Evolutionary conservation across 2,329 filamentous ascomycete species (phyloP).

Genomic region (Alternaria sp.): DNA sequence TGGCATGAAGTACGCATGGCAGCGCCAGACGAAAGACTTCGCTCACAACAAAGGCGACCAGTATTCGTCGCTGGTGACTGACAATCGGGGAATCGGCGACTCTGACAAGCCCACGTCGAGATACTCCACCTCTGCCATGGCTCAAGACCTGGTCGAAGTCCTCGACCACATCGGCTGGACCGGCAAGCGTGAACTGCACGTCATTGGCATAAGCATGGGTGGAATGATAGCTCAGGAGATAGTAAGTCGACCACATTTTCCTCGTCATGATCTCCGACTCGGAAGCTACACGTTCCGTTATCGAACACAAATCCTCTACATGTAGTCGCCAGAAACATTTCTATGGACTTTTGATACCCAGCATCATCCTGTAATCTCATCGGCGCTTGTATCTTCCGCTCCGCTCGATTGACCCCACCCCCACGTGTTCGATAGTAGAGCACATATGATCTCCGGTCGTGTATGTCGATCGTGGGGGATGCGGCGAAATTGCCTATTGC

Average conservation of each 20-base stretch:
- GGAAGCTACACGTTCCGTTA: conserved; percentile 38
- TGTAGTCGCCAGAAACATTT: conserved; percentile 18
- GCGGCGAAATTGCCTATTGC: background rate
- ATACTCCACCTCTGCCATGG: conserved; percentile 87
- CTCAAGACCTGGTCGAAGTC: conserved; percentile 75
- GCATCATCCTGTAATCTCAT: conserved; percentile 34
- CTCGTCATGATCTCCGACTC: conserved; percentile 6
- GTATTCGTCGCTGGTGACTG: conserved; percentile 78
- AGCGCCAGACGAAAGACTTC: conserved; percentile 83
- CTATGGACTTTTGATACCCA: conserved; percentile 20
- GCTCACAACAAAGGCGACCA: conserved; percentile 71
- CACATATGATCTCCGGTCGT: background rate
- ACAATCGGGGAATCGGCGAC: conserved; percentile 84
- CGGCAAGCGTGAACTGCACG: conserved; percentile 64
- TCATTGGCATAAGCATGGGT: conserved; percentile 82
- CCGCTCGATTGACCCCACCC: conserved; percentile 25
- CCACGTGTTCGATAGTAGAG: conserved; percentile 3
- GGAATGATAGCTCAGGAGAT: conserved; percentile 94
- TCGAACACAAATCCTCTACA: conserved; percentile 11
- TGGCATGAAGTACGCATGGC: conserved; percentile 72
- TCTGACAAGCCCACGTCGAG: conserved; percentile 77
- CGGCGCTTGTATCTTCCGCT: conserved; percentile 7
- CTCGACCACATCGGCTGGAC: conserved; percentile 73
- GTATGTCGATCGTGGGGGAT: background rate
- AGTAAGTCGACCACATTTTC: conserved; percentile 43